Evolutionary conservation across 2,329 filamentous ascomycete genomes (phyloP), one percentile per base, ranked within the genome.

Genomic region (Xylariales sp.): DNA sequence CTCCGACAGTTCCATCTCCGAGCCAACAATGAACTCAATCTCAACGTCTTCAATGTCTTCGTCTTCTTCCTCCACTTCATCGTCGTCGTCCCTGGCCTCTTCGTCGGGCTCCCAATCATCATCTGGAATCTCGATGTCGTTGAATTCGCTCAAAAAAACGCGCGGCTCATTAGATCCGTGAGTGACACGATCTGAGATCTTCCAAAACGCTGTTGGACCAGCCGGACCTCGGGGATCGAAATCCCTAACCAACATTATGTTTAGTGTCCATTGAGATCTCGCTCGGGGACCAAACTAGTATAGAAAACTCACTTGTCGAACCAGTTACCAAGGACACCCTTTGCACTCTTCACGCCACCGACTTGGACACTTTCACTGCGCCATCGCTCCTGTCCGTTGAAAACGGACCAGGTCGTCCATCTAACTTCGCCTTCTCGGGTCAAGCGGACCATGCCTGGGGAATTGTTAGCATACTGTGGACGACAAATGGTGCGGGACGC

Each of bases 131-230:
- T 47, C 48, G 8, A 53, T 38, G 27, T 20, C 12, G 43, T 24
- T 38, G 31, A 59, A 52, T 36, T 59, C 51, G 19, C 53, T 45
- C 39, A 56, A 40, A 7, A 56, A 32, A 10, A 53, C 51, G 15
- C 64, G 53, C 20, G 62, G 45, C 34, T 61, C 59, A 7, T 61
- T 52, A 29, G 57, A 55, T 24, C 48, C 27, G 44, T 51, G 40
- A 18, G 38, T 15, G 19, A 58, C 55, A 12, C 63, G 61, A 49
- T 85, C 79, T 31, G 70, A 75, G 9, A 82, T 68, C 62, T 90
- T 90, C 85, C 86, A 91, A 53, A 87, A 88, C 0, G 81, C 82
- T 1, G 82, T 87, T 2, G 86, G 86, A 0, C 86, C 86, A 2
- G 75, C 83, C 0, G 86, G 86, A 0, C 86, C 85, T 51, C 82